Evolutionary conservation across 305 asterid species (phyloP).

Genomic region (Fraxinus sp.): DNA sequence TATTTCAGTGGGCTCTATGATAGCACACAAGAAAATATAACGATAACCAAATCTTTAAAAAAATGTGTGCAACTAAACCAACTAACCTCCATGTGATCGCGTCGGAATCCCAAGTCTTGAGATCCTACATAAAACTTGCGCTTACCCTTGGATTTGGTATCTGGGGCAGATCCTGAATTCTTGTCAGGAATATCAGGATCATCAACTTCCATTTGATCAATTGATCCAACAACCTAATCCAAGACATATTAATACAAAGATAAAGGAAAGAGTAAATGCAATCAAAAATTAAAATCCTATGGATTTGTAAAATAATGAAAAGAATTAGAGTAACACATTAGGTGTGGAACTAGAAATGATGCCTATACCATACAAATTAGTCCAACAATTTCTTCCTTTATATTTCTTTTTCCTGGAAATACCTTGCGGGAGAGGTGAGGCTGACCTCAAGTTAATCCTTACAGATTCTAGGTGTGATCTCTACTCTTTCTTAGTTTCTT

Average conservation of each 20-base stretch:
- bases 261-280: neutral
- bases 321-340: neutral
- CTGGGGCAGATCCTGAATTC: slow-evolving; percentile 61
- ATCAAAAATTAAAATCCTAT: neutral
- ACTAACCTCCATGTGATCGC: slow-evolving; percentile 90
- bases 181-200: slow-evolving; percentile 65
- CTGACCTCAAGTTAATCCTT: neutral
- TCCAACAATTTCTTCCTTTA: neutral
- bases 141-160: slow-evolving; percentile 72
- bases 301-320: neutral
- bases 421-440: neutral
- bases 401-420: neutral
- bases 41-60: slow-evolving; percentile 4
- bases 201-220: slow-evolving; percentile 90
- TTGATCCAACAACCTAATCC: slow-evolving; percentile 75
- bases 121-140: slow-evolving; percentile 77
- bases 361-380: neutral
- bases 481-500: neutral
- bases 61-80: slow-evolving; percentile 5
- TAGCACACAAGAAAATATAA: slow-evolving; percentile 23
- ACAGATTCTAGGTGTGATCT: neutral
- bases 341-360: neutral
- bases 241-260: slow-evolving; percentile 12
- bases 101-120: slow-evolving; percentile 83
- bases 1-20: slow-evolving; percentile 20